phyloP scores from a whole-genome alignment of 176 grass and related monocot genomes.

The Melocanna baccifera region DNA sequence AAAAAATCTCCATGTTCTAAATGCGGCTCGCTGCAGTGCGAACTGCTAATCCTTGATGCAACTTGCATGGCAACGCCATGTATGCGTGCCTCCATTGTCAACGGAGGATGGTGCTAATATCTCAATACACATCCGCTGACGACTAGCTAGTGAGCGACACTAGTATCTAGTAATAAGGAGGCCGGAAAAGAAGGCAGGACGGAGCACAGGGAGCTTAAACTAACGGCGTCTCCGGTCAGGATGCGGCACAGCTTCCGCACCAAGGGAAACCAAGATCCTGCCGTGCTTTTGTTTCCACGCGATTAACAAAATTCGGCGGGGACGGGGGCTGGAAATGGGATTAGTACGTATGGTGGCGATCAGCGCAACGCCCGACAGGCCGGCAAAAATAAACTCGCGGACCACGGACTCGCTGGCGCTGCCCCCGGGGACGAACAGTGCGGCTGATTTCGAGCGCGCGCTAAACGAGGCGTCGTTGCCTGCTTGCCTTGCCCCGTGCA shows the following conservation, averaged over 20 bases:
- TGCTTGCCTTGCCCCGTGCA: neutral
- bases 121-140: neutral
- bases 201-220: constrained; percentile 26
- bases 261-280: constrained; percentile 7
- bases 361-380: constrained; percentile 41
- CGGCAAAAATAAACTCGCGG: constrained; percentile 21
- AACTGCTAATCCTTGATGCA: neutral
- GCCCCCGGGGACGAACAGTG: neutral
- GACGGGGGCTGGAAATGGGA: neutral
- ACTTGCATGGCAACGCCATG: neutral
- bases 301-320: neutral
- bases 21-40: no score
- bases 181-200: constrained; percentile 24
- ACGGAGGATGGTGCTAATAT: neutral
- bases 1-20: no score
- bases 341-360: neutral
- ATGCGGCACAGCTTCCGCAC: neutral
- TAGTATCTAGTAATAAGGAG: neutral
- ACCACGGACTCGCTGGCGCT: neutral
- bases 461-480: constrained; percentile 24
- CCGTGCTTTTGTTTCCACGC: neutral
- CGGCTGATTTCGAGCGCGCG: neutral
- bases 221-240: neutral
- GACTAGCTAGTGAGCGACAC: neutral
- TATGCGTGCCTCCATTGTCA: neutral